Evolutionary conservation across 2,329 filamentous ascomycete genomes (phyloP).

Genomic region (Macrophomina tecta): DNA sequence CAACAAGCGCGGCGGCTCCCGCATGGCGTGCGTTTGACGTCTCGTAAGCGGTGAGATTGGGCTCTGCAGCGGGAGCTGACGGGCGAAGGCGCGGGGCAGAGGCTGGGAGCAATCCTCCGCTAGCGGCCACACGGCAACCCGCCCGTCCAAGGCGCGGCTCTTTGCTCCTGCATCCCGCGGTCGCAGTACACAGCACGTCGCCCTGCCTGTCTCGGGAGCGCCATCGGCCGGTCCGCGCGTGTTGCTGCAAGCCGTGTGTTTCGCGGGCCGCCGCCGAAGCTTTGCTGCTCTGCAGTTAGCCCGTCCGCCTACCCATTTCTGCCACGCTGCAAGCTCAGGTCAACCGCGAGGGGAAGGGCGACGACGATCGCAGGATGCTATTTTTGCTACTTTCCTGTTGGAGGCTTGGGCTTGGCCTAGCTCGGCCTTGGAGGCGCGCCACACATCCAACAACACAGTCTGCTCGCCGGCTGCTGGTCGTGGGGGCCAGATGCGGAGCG

Average conservation of each 20-base stretch:
- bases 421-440: not conserved
- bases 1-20: constrained; percentile 19
- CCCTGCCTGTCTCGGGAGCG: constrained; percentile 15
- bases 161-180: not conserved
- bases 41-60: constrained; percentile 10
- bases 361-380: constrained; percentile 22
- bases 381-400: constrained; percentile 26
- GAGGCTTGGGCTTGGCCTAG: constrained; percentile 15
- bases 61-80: constrained; percentile 16
- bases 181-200: not conserved
- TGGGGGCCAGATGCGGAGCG: constrained; percentile 18
- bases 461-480: not conserved
- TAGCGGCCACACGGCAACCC: constrained; percentile 4
- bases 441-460: not conserved
- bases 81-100: constrained; percentile 21
- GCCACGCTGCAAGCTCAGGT: not conserved
- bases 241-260: not conserved
- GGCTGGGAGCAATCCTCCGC: constrained; percentile 7
- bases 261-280: not conserved
- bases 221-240: not conserved
- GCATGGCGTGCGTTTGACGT: constrained; percentile 19
- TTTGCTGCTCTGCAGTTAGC: not conserved
- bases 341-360: not conserved
- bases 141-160: constrained; percentile 14
- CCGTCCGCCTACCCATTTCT: not conserved